phyloP scores from a whole-genome alignment of 2,329 filamentous ascomycete genomes.

The Arthroderma sp. region DNA sequence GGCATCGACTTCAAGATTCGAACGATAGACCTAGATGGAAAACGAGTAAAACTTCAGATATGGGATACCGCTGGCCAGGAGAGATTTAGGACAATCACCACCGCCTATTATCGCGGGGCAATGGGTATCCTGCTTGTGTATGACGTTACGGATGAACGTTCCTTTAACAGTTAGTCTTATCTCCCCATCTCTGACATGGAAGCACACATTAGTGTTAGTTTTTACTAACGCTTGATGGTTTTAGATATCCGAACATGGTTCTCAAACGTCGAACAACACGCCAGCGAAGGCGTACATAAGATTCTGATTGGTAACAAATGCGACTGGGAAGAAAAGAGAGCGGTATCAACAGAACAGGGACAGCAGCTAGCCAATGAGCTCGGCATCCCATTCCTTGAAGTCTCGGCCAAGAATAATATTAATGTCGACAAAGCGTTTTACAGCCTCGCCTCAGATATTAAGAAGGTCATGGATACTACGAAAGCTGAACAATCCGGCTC shows the following conservation, averaged over 20 bases:
- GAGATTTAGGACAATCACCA: slow-evolving; percentile 96
- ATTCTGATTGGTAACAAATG: slow-evolving; percentile 99
- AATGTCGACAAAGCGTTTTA: slow-evolving; percentile 99
- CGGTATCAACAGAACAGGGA: slow-evolving; percentile 81
- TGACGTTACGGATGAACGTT: slow-evolving; percentile 93
- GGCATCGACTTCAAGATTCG: slow-evolving; percentile 99
- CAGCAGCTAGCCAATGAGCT: slow-evolving; percentile 90
- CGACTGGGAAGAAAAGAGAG: slow-evolving; percentile 98
- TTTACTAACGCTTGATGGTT: slow-evolving; percentile 4
- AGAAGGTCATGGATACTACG: slow-evolving; percentile 91
- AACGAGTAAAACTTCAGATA: slow-evolving; percentile 97
- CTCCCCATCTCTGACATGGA: slow-evolving; percentile 3
- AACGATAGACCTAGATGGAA: slow-evolving; percentile 96
- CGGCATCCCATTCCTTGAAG: slow-evolving; percentile 95
- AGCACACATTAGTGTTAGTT: slow-evolving; percentile 12
- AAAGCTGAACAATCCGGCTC: slow-evolving; percentile 55
- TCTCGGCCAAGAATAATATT: slow-evolving; percentile 98
- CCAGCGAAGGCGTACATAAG: slow-evolving; percentile 98
- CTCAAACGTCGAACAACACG: slow-evolving; percentile 95
- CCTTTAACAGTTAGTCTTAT: slow-evolving; percentile 71
- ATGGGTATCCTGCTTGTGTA: slow-evolving; percentile 98
- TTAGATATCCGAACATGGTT: slow-evolving; percentile 96
- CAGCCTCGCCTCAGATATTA: slow-evolving; percentile 87
- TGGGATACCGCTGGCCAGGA: slow-evolving; percentile 99
- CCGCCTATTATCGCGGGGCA: slow-evolving; percentile 93